Percentiles rank a stretch among this genome's conserved stretches.
Conservation (phyloP, 2,329 filamentous ascomycete species). For the Clonostachys rhizophaga region DNA sequence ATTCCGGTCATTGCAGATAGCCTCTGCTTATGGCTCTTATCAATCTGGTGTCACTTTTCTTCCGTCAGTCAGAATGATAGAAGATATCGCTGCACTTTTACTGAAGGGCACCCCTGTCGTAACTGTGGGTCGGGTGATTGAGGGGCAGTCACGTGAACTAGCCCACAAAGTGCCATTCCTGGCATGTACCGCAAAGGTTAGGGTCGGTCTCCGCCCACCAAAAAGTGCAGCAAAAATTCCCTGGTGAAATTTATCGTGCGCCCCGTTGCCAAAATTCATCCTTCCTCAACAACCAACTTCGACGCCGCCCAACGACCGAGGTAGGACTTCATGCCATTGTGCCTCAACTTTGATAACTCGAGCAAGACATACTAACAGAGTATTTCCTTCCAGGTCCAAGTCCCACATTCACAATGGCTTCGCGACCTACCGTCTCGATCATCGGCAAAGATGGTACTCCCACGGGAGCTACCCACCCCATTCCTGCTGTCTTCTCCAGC, state of each 20-base stretch:
- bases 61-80: too few relatives aligned
- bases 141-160: too few relatives aligned
- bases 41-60: too few relatives aligned
- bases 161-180: too few relatives aligned
- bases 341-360: background rate
- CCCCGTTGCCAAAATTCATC: slow-evolving; percentile 13
- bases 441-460: slow-evolving; percentile 93
- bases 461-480: slow-evolving; percentile 82
- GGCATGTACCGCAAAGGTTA: too few relatives aligned
- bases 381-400: slow-evolving; percentile 14
- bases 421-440: slow-evolving; percentile 96
- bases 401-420: slow-evolving; percentile 69
- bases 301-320: slow-evolving; percentile 34
- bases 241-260: slow-evolving; percentile 27
- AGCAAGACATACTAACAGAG: background rate
- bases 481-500: slow-evolving; percentile 94
- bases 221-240: slow-evolving; percentile 22
- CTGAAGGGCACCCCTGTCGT: too few relatives aligned
- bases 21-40: too few relatives aligned
- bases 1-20: too few relatives aligned
- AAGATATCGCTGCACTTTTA: too few relatives aligned
- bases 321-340: slow-evolving; percentile 16
- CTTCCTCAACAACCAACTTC: slow-evolving; percentile 25
- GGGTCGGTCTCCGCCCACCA: slow-evolving; percentile 30
- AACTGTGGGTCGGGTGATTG: too few relatives aligned